These are phyloP conservation scores for Prototheca cutis DNA, from an alignment of 163 green algal genomes.

Conservation along the genomic window DNA sequence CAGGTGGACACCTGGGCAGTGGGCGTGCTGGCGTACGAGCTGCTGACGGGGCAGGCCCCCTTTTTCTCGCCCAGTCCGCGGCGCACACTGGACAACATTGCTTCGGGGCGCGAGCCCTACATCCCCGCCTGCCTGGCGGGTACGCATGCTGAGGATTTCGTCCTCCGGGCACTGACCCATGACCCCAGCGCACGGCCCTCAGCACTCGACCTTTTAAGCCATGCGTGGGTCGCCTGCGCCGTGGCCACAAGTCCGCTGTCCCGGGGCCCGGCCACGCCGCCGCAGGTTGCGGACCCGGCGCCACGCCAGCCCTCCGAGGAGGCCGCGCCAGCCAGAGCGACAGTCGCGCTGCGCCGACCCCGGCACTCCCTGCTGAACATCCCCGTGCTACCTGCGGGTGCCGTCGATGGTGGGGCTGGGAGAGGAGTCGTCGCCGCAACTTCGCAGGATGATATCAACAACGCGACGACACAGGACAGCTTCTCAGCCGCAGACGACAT, in stretches of 20 bases:
- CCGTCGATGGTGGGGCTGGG: no score
- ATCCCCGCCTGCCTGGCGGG: conserved; percentile 3
- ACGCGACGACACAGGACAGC: no score
- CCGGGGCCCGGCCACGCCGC: not conserved
- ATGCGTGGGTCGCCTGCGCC: conserved; percentile 43
- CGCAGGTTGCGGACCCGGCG: no score
- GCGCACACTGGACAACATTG: conserved; percentile 9
- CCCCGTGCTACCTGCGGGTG: no score
- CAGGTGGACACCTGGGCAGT: conserved; percentile 71
- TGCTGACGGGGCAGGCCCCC: conserved; percentile 24
- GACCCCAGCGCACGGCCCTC: conserved; percentile 51
- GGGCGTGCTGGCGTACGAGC: conserved; percentile 74
- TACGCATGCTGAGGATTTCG: conserved; percentile 16
- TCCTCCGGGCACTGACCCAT: conserved; percentile 14
- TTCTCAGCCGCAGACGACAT: no score
- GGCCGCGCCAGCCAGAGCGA: no score
- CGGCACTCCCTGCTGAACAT: no score
- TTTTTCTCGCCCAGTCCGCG: conserved; percentile 2
- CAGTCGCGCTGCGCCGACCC: no score
- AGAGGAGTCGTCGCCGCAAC: no score
- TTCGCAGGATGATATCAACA: no score
- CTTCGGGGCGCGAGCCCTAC: not conserved
- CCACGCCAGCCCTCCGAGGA: not conserved
- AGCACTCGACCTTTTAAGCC: conserved; percentile 52
- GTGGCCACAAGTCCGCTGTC: no score